Base-by-base conservation (phyloP, 2,329 filamentous ascomycete species). In the Hypoxylon sp. region DNA sequence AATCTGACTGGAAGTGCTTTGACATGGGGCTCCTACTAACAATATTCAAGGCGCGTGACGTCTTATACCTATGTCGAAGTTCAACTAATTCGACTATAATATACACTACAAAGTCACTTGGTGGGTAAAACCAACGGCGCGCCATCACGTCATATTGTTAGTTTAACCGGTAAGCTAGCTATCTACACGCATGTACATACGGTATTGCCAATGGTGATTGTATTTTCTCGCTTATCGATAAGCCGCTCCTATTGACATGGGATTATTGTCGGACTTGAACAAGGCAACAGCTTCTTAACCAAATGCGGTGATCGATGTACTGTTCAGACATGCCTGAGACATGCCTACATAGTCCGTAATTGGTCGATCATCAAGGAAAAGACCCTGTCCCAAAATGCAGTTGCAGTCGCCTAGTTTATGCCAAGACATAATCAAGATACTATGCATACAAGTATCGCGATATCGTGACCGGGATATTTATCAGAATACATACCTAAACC, bases 381-480 rank as follows among this genome's bases (percentile, higher is more conserved):
- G 25, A 22, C 56, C 64, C 40, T 62, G 60, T 53, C 25, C 31
- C 30, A 10, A 49, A 55, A 62, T 69, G 67, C 64, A 64, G n/a
- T 30, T 42, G n/a, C 33, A 42, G 40, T 55, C 13, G 25, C 64
- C 67, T 49, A 54, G 61, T 33, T 14, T 25, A 46, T 64, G 68
- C 68, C 61, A 68, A 70, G 68, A 50, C 48, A 59, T 44, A 64
- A 61, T 59, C 40, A 46, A 64, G 60, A 65, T 70, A 65, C 49
- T 64, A 57, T 59, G 42, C 25, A 69, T 58, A 33, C 35, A 40
- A 2, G 22, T 48, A 61, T 61, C 46, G 46, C 51, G 42, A 48
- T 50, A 60, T 51, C 25, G 46, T 60, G 57, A 57, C 51, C 14
- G 35, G 42, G 44, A 25, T 63, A 42, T 42, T n/a, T 42, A 42